Evolutionary conservation across 805 yeast genomes (phyloP).

Genomic region (Pichia occidentalis): DNA sequence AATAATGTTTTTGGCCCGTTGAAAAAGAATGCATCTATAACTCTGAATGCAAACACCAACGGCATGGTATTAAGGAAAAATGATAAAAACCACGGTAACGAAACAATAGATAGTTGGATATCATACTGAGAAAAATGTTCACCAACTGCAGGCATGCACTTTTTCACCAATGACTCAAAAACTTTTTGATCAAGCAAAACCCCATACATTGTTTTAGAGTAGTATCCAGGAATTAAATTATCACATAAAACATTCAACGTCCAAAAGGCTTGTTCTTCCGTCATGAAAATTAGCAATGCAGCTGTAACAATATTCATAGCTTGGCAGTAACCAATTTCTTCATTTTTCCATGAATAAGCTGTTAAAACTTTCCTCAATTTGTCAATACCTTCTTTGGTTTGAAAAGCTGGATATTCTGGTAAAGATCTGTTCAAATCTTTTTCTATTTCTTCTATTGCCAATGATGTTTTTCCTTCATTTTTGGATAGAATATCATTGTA

Average conservation of each 20-base stretch:
- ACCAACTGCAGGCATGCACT: slow-evolving; percentile 84
- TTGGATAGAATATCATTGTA: slow-evolving; percentile 54
- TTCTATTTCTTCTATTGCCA: slow-evolving; percentile 94
- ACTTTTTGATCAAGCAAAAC: slow-evolving; percentile 90
- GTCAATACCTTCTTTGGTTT: slow-evolving; percentile 74
- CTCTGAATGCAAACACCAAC: slow-evolving; percentile 82
- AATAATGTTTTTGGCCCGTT: slow-evolving; percentile 87
- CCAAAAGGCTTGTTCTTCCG: slow-evolving; percentile 98
- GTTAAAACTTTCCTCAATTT: slow-evolving; percentile 82
- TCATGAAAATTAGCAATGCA: slow-evolving; percentile 71
- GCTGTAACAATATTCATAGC: slow-evolving; percentile 96
- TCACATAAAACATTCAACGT: slow-evolving; percentile 76
- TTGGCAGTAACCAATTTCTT: slow-evolving; percentile 96
- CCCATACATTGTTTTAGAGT: slow-evolving; percentile 96
- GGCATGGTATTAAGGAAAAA: slow-evolving; percentile 92
- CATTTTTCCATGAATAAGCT: slow-evolving; percentile 95
- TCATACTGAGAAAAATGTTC: slow-evolving; percentile 72
- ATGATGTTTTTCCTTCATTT: slow-evolving; percentile 57
- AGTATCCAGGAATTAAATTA: slow-evolving; percentile 86
- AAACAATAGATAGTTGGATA: slow-evolving; percentile 86
- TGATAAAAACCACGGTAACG: slow-evolving; percentile 94
- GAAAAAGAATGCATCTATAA: slow-evolving; percentile 81
- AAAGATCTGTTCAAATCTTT: slow-evolving; percentile 90
- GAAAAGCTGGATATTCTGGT: slow-evolving; percentile 96
- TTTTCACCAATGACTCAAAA: slow-evolving; percentile 82